Conservation (phyloP, 2,329 filamentous ascomycete species). For the Fusarium bulbicola region DNA sequence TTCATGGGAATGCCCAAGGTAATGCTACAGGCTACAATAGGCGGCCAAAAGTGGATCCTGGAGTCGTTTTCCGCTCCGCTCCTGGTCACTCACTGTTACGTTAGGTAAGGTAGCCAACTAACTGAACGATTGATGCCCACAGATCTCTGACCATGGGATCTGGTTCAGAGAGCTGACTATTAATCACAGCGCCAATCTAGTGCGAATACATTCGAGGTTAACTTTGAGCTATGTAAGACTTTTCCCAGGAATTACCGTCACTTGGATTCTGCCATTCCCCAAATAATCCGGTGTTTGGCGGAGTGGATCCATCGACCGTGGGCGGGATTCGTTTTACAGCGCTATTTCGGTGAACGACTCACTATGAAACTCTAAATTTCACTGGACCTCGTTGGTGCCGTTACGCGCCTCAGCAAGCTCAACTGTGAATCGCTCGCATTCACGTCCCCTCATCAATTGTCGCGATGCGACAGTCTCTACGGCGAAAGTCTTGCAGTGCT, state of each 20-base stretch:
- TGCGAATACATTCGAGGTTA: accelerated
- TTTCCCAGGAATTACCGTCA: not conserved
- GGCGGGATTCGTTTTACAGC: not conserved
- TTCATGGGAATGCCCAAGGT: not conserved
- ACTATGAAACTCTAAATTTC: not conserved
- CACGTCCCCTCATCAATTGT: no score
- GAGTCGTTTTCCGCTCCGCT: not conserved
- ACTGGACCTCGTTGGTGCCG: not conserved
- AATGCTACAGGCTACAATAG: not conserved
- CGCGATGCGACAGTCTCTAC: not conserved
- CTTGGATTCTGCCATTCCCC: not conserved
- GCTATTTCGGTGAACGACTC: not conserved
- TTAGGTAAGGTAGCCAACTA: no score
- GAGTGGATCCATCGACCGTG: not conserved
- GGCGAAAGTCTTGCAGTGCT: not conserved
- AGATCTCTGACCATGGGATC: not conserved
- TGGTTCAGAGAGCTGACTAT: not conserved
- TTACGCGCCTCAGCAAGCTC: not conserved
- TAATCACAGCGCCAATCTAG: not conserved
- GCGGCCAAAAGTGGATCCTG: not conserved
- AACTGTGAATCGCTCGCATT: not conserved
- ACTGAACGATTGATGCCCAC: not conserved
- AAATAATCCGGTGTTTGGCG: not conserved
- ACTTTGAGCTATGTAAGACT: not conserved
- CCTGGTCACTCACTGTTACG: not conserved